phyloP scores from a whole-genome alignment of 225 moss, liverwort and hornwort genomes.

The Asterella californica region DNA sequence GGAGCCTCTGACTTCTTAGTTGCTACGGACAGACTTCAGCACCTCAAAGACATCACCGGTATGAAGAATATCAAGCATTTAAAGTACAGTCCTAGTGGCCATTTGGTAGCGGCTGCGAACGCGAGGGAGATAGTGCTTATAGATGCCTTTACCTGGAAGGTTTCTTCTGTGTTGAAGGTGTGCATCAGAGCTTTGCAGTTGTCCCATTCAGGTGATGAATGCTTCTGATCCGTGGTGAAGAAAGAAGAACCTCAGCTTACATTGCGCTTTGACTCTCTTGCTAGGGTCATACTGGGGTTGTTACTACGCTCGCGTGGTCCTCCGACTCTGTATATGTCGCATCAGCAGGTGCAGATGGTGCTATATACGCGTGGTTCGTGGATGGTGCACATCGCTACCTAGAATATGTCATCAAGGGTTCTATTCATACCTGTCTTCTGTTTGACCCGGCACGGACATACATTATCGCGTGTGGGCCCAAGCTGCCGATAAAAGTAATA shows the following conservation, averaged over 20 bases:
- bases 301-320: slow-evolving; percentile 73
- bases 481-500: slow-evolving; percentile 51
- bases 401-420: slow-evolving; percentile 47
- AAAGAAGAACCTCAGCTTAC: neutral
- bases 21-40: slow-evolving; percentile 37
- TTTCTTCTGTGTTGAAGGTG: slow-evolving; percentile 56
- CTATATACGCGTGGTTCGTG: slow-evolving; percentile 73
- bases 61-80: slow-evolving; percentile 52
- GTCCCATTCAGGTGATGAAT: neutral
- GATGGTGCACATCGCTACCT: slow-evolving; percentile 61
- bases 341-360: slow-evolving; percentile 74
- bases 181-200: neutral
- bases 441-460: slow-evolving; percentile 53
- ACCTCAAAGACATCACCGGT: slow-evolving; percentile 48
- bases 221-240: neutral
- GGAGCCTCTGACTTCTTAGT: neutral
- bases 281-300: slow-evolving; percentile 69
- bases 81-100: slow-evolving; percentile 72
- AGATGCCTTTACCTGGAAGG: slow-evolving; percentile 51
- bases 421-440: slow-evolving; percentile 48
- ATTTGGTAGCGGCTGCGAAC: slow-evolving; percentile 61
- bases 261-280: neutral
- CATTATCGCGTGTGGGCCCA: slow-evolving; percentile 61
- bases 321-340: slow-evolving; percentile 66
- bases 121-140: slow-evolving; percentile 55